These are phyloP conservation scores for Pseudogymnoascus sp. DNA, from an alignment of 2,329 filamentous ascomycete species.

Conservation along the genomic window DNA sequence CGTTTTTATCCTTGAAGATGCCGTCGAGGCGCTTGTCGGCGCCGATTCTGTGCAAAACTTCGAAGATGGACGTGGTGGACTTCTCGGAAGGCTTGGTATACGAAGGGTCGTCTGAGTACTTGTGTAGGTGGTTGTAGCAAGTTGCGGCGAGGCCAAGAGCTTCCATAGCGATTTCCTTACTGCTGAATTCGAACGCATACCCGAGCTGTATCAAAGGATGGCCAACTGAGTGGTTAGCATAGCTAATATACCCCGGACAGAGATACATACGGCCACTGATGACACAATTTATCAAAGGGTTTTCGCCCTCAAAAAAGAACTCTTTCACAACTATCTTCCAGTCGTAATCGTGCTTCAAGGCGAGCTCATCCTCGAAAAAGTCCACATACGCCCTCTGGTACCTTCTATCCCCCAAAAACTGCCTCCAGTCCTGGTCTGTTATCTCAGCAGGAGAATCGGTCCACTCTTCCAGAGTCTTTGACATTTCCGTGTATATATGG, in stretches of 20 bases:
- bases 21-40: constrained; percentile 63
- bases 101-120: constrained; percentile 63
- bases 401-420: constrained; percentile 68
- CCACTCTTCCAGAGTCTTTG: constrained; percentile 71
- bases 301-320: constrained; percentile 66
- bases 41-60: constrained; percentile 63
- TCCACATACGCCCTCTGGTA: constrained; percentile 91
- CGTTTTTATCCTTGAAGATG: constrained; percentile 51
- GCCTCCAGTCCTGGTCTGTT: constrained; percentile 74
- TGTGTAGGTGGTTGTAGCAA: constrained; percentile 54
- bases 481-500: constrained; percentile 71
- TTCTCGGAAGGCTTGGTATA: constrained; percentile 61
- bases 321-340: constrained; percentile 73
- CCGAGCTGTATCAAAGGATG: constrained; percentile 91
- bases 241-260: constrained; percentile 20
- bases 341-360: constrained; percentile 62
- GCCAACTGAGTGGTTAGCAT: constrained; percentile 51
- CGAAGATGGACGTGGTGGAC: constrained; percentile 54
- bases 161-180: constrained; percentile 80
- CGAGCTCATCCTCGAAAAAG: constrained; percentile 90
- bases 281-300: constrained; percentile 74
- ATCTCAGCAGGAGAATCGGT: constrained; percentile 77
- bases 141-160: constrained; percentile 62
- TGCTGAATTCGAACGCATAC: constrained; percentile 87
- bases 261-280: constrained; percentile 65